These are phyloP conservation scores for Herpotrichia juniperi DNA, from an alignment of 2,329 filamentous ascomycete genomes.

Conservation along the genomic window DNA sequence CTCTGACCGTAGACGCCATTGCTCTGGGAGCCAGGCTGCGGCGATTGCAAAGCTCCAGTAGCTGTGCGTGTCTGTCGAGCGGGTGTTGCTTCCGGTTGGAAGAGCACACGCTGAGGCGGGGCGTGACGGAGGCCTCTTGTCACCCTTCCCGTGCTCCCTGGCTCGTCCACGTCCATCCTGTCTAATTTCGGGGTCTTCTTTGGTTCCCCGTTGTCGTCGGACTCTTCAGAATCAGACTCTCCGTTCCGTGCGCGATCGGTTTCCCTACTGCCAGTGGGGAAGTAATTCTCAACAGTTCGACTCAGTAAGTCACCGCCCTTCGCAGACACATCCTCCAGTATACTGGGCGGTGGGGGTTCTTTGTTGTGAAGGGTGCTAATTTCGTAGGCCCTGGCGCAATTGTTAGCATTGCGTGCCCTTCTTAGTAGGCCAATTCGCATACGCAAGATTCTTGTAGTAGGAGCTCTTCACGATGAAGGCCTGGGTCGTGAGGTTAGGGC, in stretches of 20 bases:
- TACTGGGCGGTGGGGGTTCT: conserved; percentile 85
- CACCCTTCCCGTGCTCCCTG: conserved; percentile 49
- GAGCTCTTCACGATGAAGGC: conserved; percentile 86
- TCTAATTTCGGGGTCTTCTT: conserved; percentile 58
- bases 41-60: conserved; percentile 46
- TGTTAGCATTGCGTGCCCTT: conserved; percentile 11
- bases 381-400: conserved; percentile 69
- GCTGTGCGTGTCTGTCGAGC: conserved; percentile 68
- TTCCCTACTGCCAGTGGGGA: conserved; percentile 55
- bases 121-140: conserved; percentile 69
- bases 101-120: conserved; percentile 83
- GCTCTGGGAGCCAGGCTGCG: conserved; percentile 44
- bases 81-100: conserved; percentile 75
- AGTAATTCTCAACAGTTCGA: conserved; percentile 79
- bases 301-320: conserved; percentile 82
- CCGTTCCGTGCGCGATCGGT: conserved; percentile 57
- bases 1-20: conserved; percentile 44
- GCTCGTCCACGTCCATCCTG: conserved; percentile 56
- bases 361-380: conserved; percentile 78
- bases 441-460: conserved; percentile 87
- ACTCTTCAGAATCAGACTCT: conserved; percentile 59
- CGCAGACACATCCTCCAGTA: conserved; percentile 79
- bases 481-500: conserved; percentile 78
- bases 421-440: conserved; percentile 21
- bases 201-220: conserved; percentile 49